Evolutionary conservation across 495 filamentous ascomycete species (phyloP).

Genomic region (Tuber indicum): DNA sequence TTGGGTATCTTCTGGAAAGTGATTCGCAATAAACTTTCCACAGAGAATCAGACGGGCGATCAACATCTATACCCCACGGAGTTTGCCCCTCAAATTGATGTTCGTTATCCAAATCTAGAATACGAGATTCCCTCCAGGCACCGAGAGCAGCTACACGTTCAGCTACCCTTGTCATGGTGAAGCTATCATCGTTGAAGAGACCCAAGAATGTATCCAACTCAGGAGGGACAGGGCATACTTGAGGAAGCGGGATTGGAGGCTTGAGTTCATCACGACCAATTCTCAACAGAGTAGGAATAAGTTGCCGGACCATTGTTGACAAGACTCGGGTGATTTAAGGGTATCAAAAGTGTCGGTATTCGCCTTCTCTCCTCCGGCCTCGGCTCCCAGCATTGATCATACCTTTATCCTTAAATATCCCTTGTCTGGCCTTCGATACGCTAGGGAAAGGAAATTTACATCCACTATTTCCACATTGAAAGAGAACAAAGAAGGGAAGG

Average conservation of each 20-base stretch:
- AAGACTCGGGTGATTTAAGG: not conserved
- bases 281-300: not conserved
- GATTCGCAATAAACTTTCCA: not conserved
- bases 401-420: not conserved
- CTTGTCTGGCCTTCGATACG: not conserved
- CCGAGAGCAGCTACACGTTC: not conserved
- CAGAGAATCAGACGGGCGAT: not conserved
- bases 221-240: not conserved
- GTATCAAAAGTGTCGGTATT: not conserved
- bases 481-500: too few species aligned
- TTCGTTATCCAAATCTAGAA: not conserved
- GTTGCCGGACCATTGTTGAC: not conserved
- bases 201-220: not conserved
- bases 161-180: not conserved
- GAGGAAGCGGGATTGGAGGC: not conserved
- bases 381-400: not conserved
- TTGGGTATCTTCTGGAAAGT: not conserved
- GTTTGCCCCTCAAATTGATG: not conserved
- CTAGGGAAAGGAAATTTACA: not conserved
- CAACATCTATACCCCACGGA: not conserved
- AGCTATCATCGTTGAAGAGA: not conserved
- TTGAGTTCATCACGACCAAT: not conserved
- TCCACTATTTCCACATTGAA: too few species aligned
- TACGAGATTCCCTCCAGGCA: not conserved
- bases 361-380: not conserved